Base-by-base conservation (phyloP, 331 rosid genomes). In the Telfairia occidentalis region DNA sequence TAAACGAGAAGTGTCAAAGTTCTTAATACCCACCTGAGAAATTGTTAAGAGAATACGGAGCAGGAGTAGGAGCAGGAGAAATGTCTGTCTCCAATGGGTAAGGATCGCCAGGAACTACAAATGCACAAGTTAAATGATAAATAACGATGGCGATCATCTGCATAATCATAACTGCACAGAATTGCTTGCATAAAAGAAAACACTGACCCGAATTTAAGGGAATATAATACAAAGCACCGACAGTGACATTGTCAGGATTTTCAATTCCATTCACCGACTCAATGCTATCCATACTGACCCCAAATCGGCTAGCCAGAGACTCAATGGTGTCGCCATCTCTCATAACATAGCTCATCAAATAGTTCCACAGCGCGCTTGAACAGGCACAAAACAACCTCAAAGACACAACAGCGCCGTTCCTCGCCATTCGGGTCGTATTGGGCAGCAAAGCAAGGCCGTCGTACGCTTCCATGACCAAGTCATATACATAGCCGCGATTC, bases 271-370 rank as follows among this genome's bases (percentile, higher is more conserved):
- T 95, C 7, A 92, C 88, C 37, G 50, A 74, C 87, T 95, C 99
- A 78, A 95, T 92, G 60, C 87, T 92, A 83, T 86, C 97, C 99
- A 95, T 95, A 65, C 97, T 95, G 60, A 95, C 96, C 64, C 99
- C 99, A 69, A 95, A 95, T 55, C 99, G 81, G 61, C 99, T 92
- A 0, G 99, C 92, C 83, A 95, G 76, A 49, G 97, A 89, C 78
- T 81, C 89, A 50, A 92, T 76, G 59, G 90, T 85, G 16, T 95
- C 99, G 34, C 97, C 96, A 77, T 92, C 96, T 81, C 83, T 90
- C 93, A 95, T 67, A 50, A 90, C 93, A 84, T 95, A 95, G 83
- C 97, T 95, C 90, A 89, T 78, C 81, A 95, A 18, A 86, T 95
- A 95, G 80, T 95, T 95, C 99, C 97, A 95, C 50, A 88, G 60